These are phyloP conservation scores for Chimonanthus praecox DNA, from an alignment of 164 flowering plant genomes.

Conservation along the genomic window DNA sequence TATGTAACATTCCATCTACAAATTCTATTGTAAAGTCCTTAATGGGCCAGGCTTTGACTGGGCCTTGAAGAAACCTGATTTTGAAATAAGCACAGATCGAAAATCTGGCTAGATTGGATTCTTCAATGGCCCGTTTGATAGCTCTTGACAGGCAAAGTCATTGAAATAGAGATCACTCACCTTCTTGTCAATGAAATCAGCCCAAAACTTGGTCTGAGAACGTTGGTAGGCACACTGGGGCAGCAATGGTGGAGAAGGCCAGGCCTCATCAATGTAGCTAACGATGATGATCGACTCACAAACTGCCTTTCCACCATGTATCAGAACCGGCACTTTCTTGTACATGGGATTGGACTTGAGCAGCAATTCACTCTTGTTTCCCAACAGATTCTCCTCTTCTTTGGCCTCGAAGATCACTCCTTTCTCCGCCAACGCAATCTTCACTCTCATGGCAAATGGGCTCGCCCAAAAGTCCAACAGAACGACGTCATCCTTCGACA, in stretches of 20 bases:
- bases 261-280: conserved; percentile 44
- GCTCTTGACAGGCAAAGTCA: no score
- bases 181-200: conserved; percentile 42
- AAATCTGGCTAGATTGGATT: no score
- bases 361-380: conserved; percentile 41
- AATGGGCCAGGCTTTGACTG: no score
- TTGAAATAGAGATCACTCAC: neutral
- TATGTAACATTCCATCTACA: no score
- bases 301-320: conserved; percentile 41
- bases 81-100: no score
- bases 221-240: conserved; percentile 34
- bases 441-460: conserved; percentile 42
- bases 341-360: conserved; percentile 46
- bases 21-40: no score
- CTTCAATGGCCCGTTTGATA: no score
- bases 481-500: conserved; percentile 29
- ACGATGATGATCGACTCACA: conserved; percentile 39
- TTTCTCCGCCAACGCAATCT: conserved; percentile 43
- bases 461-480: conserved; percentile 41
- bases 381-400: conserved; percentile 35
- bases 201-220: conserved; percentile 50
- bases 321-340: conserved; percentile 44
- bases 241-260: conserved; percentile 45
- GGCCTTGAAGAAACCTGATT: no score
- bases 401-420: conserved; percentile 30